Evolutionary conservation across 495 filamentous ascomycete species (phyloP), one percentile per base, ranked within the genome.

Genomic region (Daldinia loculata): DNA sequence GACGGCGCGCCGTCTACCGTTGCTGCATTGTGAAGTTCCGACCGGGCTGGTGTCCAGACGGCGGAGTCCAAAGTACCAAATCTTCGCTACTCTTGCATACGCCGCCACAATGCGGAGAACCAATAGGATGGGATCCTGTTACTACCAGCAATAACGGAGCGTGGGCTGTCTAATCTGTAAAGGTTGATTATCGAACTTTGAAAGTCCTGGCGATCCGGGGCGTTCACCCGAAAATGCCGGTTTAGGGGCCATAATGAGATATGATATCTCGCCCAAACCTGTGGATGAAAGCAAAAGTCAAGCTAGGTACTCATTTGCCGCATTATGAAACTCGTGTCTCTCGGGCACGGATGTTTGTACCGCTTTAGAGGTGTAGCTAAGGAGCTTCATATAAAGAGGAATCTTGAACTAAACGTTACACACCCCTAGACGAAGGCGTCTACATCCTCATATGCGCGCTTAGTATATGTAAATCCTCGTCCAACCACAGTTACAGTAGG

Each of bases 71-170:
- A n/a, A n/a, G 41, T 53, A 66, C 4, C 2, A 30, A 39, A 66
- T 34, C 24, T 53, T 30, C 27, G 51, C 24, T 26, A 50, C 39
- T 53, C 57, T 66, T 68, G 70, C 70, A 69, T 36, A 41, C 66
- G 70, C 70, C 66, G 70, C 70, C 70, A 73, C 70, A 52, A 65
- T 45, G 24, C 24, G 15, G 45, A 48, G 11, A 3, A 24, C 70
- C 70, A 73, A 73, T 73, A 61, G 70, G 70, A 69, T 69, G 4
- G 17, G 56, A 56, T 6, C 70, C 61, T 69, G 32, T 14, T 30
- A 45, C 39, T 56, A 50, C 60, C 19, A 65, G 64, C 41, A 68
- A 68, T 61, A 68, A 56, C 27, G 17, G 30, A 36, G 19, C 30
- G 50, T n/a, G 29, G 53, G 51, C 64, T 58, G 56, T 55, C 22